Conservation (phyloP, 2,329 filamentous ascomycete species). For the Cladophialophora carrionii region DNA sequence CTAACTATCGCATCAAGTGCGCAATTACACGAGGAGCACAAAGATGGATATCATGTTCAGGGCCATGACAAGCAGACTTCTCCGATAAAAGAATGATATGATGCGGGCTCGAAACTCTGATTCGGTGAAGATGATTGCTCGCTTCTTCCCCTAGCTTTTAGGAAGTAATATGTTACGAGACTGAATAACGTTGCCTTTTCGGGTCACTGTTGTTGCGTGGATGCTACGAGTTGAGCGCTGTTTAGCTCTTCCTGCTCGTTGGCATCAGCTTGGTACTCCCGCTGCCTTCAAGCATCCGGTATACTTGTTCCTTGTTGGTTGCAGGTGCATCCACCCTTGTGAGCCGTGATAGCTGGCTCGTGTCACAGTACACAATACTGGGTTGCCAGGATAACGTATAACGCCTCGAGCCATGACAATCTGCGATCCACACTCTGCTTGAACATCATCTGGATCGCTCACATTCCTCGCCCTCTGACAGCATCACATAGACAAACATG, state of each 20-base stretch:
- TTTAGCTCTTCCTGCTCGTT: neutral
- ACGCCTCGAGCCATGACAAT: neutral
- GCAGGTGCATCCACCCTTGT: neutral
- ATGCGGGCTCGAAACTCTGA: neutral
- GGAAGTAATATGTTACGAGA: neutral
- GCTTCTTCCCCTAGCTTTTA: neutral
- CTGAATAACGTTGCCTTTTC: neutral
- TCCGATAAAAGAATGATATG: neutral
- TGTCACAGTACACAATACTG: neutral
- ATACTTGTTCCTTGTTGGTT: neutral
- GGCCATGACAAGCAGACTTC: neutral
- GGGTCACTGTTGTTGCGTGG: neutral
- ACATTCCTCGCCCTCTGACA: neutral
- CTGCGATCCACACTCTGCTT: neutral
- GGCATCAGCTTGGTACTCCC: neutral
- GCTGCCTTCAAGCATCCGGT: neutral
- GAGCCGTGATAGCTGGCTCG: neutral
- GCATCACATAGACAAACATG: neutral
- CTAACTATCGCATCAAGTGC: neutral
- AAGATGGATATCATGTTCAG: neutral
- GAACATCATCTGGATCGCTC: neutral
- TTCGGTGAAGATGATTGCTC: neutral
- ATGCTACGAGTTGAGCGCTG: neutral
- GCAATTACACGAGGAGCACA: neutral
- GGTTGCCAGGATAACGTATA: neutral